These are phyloP conservation scores for Lichenothelia convexa DNA, from an alignment of 495 filamentous ascomycete genomes.

Conservation along the genomic window DNA sequence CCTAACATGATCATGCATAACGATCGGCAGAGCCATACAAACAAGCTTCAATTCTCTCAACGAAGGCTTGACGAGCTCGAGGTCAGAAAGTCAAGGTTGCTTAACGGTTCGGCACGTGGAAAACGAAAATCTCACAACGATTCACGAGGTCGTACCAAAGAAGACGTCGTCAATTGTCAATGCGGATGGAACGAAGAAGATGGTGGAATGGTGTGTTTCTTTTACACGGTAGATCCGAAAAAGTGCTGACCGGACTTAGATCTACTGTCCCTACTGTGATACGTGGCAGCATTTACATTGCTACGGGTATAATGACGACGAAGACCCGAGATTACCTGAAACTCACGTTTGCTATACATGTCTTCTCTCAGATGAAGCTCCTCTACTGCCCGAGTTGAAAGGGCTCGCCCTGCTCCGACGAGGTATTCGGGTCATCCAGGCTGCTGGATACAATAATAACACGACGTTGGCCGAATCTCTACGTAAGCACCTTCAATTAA, in stretches of 20 bases:
- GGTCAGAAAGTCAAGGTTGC: conserved; percentile 6
- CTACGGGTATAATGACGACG: conserved; percentile 24
- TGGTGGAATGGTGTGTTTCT: conserved; percentile 26
- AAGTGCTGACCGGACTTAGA: conserved; percentile 13
- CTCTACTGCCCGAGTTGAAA: conserved; percentile 19
- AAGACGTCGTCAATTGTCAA: conserved; percentile 20
- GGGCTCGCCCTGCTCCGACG: conserved; percentile 20
- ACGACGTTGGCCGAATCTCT: conserved; percentile 7
- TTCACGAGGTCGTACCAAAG: conserved; percentile 1
- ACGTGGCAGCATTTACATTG: conserved; percentile 31
- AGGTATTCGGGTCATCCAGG: conserved; percentile 11
- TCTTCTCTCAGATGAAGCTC: conserved; percentile 22
- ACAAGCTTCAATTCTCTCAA: conserved; percentile 3
- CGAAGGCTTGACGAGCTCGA: conserved; percentile 8
- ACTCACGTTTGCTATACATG: conserved; percentile 32
- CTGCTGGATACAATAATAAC: conserved; percentile 9
- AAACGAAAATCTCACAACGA: neutral
- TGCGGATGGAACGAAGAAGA: conserved; percentile 26
- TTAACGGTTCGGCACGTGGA: neutral
- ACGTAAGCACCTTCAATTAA: conserved; percentile 8
- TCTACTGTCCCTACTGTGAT: conserved; percentile 28
- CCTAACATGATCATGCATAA: conserved; percentile 2
- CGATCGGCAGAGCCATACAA: no score
- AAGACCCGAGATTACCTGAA: conserved; percentile 18
- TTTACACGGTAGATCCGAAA: neutral